Conservation (phyloP, 164 flowering plant species). For the Santalum album region DNA sequence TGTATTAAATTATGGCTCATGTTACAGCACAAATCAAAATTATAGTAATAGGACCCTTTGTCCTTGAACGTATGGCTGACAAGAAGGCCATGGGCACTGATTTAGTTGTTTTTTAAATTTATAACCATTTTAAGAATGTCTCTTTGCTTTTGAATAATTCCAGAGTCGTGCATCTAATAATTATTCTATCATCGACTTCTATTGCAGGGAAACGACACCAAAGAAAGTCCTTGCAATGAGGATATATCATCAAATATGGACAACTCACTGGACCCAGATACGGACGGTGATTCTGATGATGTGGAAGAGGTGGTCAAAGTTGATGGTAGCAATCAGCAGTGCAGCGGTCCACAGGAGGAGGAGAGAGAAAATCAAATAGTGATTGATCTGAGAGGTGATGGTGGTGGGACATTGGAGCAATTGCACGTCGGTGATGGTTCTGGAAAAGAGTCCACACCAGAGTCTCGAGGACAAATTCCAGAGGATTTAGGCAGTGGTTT, state of each 20-base stretch:
- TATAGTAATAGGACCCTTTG: too few species aligned
- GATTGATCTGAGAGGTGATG: constrained; percentile 20
- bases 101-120: neutral
- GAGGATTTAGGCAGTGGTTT: constrained; percentile 16
- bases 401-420: constrained; percentile 23
- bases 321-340: constrained; percentile 19
- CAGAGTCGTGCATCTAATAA: too few species aligned
- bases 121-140: neutral
- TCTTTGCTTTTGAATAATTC: too few species aligned
- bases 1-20: too few species aligned
- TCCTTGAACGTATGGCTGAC: neutral
- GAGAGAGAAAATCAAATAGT: constrained; percentile 26
- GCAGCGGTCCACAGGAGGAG: constrained; percentile 20
- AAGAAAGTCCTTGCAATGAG: constrained; percentile 48
- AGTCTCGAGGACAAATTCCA: constrained; percentile 16
- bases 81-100: neutral
- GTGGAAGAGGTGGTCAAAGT: constrained; percentile 28
- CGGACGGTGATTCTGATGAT: constrained; percentile 45
- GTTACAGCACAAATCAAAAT: too few species aligned
- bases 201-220: constrained; percentile 38
- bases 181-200: neutral
- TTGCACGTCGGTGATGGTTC: constrained; percentile 21
- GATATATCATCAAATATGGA: constrained; percentile 58
- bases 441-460: constrained; percentile 23
- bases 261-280: constrained; percentile 39